Percentiles rank a stretch among this genome's conserved stretches.
Conservation (phyloP, 2,329 filamentous ascomycete genomes). For the Talaromyces sp. region DNA sequence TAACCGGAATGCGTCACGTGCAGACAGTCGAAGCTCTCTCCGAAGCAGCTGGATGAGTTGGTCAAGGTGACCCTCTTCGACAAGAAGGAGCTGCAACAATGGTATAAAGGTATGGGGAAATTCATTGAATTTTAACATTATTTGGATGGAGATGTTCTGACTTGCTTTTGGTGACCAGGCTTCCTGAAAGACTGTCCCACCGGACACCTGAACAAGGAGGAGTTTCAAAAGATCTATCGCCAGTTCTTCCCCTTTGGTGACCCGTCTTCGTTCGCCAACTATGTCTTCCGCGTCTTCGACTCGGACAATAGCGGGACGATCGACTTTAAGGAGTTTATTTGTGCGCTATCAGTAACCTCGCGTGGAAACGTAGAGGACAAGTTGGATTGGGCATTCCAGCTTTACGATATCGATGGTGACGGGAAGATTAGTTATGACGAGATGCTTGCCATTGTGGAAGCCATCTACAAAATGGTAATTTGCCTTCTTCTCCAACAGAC, state of each 20-base stretch:
- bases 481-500: conserved; percentile 10
- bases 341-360: conserved; percentile 92
- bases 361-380: conserved; percentile 99
- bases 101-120: conserved; percentile 79
- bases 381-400: conserved; percentile 97
- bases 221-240: conserved; percentile 99
- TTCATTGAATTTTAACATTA: conserved; percentile 20
- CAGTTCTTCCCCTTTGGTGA: conserved; percentile 99
- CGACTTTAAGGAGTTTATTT: conserved; percentile 99
- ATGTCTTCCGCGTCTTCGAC: conserved; percentile 99
- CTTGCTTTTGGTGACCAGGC: conserved; percentile 48
- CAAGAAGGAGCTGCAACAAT: conserved; percentile 99
- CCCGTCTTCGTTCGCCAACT: conserved; percentile 94
- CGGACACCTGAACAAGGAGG: conserved; percentile 93
- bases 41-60: conserved; percentile 90
- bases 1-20: background rate
- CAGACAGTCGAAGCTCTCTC: conserved; percentile 97
- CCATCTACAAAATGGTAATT: conserved; percentile 99
- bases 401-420: conserved; percentile 98
- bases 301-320: conserved; percentile 95
- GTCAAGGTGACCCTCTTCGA: conserved; percentile 98
- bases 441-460: conserved; percentile 97
- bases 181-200: conserved; percentile 98
- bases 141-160: background rate
- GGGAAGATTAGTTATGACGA: conserved; percentile 99